Conservation (phyloP, 179 eudicot genomes). For the Patellifolia procumbens region DNA sequence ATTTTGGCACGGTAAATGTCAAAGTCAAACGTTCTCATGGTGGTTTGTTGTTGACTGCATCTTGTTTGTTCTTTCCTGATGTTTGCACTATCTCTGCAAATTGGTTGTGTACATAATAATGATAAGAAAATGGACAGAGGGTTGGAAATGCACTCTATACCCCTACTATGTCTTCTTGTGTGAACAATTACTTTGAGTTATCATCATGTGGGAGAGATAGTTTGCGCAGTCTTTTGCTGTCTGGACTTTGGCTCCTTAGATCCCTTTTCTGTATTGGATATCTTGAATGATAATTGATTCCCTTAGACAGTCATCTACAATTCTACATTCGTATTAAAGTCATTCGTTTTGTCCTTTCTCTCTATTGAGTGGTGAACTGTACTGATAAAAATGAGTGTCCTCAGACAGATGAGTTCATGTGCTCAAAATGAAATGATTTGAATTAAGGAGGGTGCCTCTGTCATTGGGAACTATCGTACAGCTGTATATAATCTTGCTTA, state of each 20-base stretch:
- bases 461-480: background rate
- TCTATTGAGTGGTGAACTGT: background rate
- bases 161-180: background rate
- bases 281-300: background rate
- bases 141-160: background rate
- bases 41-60: background rate
- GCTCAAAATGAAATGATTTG: background rate
- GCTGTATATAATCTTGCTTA: background rate
- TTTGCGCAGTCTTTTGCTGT: background rate
- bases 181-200: background rate
- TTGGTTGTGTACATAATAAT: background rate
- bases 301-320: background rate
- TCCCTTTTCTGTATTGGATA: background rate
- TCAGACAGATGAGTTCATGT: background rate
- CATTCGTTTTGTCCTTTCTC: background rate
- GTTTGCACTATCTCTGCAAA: background rate
- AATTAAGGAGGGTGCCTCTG: background rate
- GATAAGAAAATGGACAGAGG: background rate
- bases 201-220: background rate
- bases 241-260: background rate
- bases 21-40: background rate
- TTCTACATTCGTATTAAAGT: background rate
- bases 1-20: background rate
- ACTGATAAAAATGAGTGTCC: background rate
- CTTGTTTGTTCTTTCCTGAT: background rate